Percentiles rank a stretch among this genome's conserved stretches.
phyloP scores from a whole-genome alignment of 805 yeast genomes.

The Metschnikowia cubensis region DNA sequence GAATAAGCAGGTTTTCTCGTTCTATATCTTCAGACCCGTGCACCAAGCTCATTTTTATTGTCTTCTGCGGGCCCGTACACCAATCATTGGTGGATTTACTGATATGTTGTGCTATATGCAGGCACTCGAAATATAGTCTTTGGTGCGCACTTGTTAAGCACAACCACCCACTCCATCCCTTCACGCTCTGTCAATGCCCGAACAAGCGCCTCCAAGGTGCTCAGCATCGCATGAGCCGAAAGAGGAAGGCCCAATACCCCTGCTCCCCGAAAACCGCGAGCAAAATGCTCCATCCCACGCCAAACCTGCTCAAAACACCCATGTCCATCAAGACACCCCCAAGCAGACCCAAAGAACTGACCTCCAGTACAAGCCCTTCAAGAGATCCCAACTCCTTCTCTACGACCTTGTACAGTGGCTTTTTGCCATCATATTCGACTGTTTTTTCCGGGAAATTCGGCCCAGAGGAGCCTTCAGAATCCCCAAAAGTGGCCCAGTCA shows the following conservation, averaged over 20 bases:
- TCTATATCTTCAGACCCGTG: too few relatives aligned
- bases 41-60: neutral
- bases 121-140: neutral
- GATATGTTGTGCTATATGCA: neutral
- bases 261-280: neutral
- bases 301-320: neutral
- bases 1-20: too few relatives aligned
- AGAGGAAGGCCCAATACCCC: neutral
- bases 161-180: neutral
- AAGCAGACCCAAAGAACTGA: neutral
- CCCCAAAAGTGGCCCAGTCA: conserved; percentile 73
- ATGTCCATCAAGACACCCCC: neutral
- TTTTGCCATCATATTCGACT: conserved; percentile 46
- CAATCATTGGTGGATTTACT: too few relatives aligned
- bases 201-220: neutral
- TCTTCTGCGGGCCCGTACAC: too few relatives aligned
- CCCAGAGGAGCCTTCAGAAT: conserved; percentile 80
- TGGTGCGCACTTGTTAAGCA: neutral
- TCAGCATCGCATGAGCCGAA: neutral
- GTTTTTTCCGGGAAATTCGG: conserved; percentile 85
- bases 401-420: conserved; percentile 54
- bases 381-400: conserved; percentile 15
- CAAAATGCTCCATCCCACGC: neutral
- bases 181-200: neutral
- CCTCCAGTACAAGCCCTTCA: conserved; percentile 16